Evolutionary conservation across 306 rosid genomes (phyloP), one percentile per base, ranked within the genome.

Genomic region (Cajanus cajan): DNA sequence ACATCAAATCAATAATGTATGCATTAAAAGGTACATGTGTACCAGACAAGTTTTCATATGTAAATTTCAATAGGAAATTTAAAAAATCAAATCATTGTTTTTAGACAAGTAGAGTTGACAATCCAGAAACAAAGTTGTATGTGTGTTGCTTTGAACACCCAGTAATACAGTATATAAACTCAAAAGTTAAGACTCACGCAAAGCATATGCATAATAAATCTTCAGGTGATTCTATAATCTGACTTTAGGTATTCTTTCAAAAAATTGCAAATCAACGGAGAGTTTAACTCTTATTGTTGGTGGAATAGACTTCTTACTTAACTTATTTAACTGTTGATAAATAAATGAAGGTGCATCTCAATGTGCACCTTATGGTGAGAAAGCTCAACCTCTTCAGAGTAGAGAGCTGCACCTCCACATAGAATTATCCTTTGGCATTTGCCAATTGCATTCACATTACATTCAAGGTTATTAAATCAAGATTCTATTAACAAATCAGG

Each of bases 1-100:
- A 37, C 22, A 70, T 39, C 13, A 78, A 63, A 63, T 61, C 24
- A 63, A 31, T 33, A 68, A 34, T 6, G 50, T 24, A 57, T 70
- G 63, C 71, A 76, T 58, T 43, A 66, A 12, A 34, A 37, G 78
- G 89, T 88, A 84, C 81, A 85, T 83, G 58, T 45, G 44, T 54
- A 80, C 47, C 71, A 82, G 40, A 88, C 11, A 74, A 43, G 61
- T 78, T 48, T 70, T 73, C 63, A 54, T 58, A 19, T 74, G 84
- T 57, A 65, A 71, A 71, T 37, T 65, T 63, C 43, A 37, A 78
- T 21, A 73, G 25, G 78, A 74, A 90, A 33, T 45, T 68, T 18
- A 22, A 70, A 47, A 36, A 2, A 68, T 48, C 33, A 2, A 76
- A 81, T 24, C 58, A 65, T 33, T 22, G 10, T 47, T 67, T 37